Evolutionary conservation across 2,329 filamentous ascomycete genomes (phyloP), one percentile per base, ranked within the genome.

Genomic region (Epicoccum nigrum): DNA sequence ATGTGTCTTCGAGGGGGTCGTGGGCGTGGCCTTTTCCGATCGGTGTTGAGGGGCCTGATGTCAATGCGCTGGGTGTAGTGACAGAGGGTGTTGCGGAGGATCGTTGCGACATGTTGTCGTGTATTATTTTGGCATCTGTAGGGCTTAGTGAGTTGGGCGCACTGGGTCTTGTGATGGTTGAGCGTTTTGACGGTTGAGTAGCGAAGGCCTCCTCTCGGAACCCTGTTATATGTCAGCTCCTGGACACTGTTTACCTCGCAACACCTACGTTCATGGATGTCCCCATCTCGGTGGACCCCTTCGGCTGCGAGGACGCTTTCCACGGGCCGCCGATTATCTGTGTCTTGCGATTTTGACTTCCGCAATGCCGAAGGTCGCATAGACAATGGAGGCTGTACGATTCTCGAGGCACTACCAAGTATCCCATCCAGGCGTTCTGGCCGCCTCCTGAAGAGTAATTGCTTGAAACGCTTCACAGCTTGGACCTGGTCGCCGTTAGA

Each of bases 401-500:
- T 81, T 41, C 81, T 78, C 12, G 82, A 77, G 25, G 82, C 80
- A 47, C 79, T 77, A 4, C 84, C 85, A 15, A 88, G 76, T 25
- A 86, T 83, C 34, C 81, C 82, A 53, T 84, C 81, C 63, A 86
- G 78, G 21, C 79, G 75, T 30, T 76, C 75, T 47, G 82, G 76
- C 62, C 81, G 78, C 54, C 80, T 81, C 49, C 79, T 77, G 56
- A 83, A 79, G 23, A 94, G 76, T 7, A 95, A 79, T 42, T 83
- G 78, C 71, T 95, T 97, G 79, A 97, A 97, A 51, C 88, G 89
- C 57, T 88, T 86, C 32, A 95, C 93, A 4, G 92, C 94, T 83
- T 90, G 94, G 80, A 97, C 89, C 87, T 91, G 21, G 11, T 11
- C 25, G 11, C 20, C 21, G 46, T 64, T 34, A 59, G 49, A 11